A percentile compares a stretch with the other conserved stretches of the same genome.
These are phyloP conservation scores for Panellus pusillus DNA, from an alignment of 768 basidiomycete species.

Conservation along the genomic window DNA sequence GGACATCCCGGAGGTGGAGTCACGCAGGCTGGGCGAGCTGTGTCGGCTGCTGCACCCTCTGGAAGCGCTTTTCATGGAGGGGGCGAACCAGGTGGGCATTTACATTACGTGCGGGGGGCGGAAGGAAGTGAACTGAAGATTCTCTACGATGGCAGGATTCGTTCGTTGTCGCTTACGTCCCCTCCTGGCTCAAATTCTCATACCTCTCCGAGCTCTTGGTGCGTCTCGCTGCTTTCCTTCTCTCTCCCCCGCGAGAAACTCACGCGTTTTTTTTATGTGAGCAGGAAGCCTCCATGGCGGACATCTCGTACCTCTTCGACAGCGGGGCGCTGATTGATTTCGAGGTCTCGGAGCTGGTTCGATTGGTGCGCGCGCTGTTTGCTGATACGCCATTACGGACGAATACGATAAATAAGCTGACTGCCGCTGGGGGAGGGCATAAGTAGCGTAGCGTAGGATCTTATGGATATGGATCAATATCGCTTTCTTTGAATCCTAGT, in stretches of 20 bases:
- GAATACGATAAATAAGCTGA: conserved; percentile 75
- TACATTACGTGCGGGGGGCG: no score
- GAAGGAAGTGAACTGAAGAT: no score
- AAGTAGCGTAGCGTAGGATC: background rate
- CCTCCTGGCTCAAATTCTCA: conserved; percentile 92
- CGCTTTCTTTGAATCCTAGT: no score
- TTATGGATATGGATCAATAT: background rate
- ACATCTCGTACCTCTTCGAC: conserved; percentile 90
- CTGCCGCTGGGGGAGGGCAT: conserved; percentile 27
- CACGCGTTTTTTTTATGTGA: conserved; percentile 2
- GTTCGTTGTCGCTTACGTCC: conserved; percentile 82
- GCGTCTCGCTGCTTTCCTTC: conserved; percentile 28
- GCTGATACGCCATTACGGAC: conserved; percentile 83
- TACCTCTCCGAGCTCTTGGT: conserved; percentile 92
- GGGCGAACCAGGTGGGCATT: conserved; percentile 60
- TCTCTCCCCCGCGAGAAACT: background rate
- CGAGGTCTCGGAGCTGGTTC: conserved; percentile 76
- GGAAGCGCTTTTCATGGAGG: conserved; percentile 78
- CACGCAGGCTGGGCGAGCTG: conserved; percentile 78
- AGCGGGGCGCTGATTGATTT: conserved; percentile 91
- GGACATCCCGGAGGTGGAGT: conserved; percentile 89
- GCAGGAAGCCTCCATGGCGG: conserved; percentile 89
- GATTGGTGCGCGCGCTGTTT: conserved; percentile 83
- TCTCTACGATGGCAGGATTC: no score
- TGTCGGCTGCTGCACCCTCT: conserved; percentile 76